Evolutionary conservation across 805 yeast genomes (phyloP).

Genomic region (Wickerhamiella australiensis): DNA sequence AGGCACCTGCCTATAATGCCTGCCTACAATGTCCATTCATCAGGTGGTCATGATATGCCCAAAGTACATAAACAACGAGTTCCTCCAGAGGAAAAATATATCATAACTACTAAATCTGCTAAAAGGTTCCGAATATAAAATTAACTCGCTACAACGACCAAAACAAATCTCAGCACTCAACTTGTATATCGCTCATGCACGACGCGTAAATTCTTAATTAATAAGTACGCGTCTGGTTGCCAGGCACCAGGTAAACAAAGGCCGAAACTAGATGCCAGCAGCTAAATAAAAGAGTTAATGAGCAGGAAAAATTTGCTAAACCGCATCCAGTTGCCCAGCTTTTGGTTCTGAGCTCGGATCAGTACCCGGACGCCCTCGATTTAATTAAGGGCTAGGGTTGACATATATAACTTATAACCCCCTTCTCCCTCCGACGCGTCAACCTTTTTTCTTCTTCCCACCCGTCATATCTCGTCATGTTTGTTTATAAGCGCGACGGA

Average conservation of each 20-base stretch:
- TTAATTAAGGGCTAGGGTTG: conserved; percentile 12
- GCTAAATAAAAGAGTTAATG: neutral
- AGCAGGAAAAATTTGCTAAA: neutral
- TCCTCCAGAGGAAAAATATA: too few relatives aligned
- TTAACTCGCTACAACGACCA: too few relatives aligned
- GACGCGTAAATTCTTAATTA: conserved; percentile 13
- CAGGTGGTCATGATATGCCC: too few relatives aligned
- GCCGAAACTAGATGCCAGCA: neutral
- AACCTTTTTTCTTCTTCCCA: neutral
- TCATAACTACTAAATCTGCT: too few relatives aligned
- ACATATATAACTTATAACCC: neutral
- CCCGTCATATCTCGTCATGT: conserved; percentile 39
- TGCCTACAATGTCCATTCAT: too few relatives aligned
- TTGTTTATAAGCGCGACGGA: conserved; percentile 85
- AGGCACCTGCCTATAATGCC: too few relatives aligned
- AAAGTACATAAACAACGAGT: too few relatives aligned
- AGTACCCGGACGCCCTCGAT: neutral
- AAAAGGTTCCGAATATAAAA: too few relatives aligned
- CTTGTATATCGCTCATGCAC: neutral
- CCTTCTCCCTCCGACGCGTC: conserved; percentile 8
- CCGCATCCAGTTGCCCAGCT: neutral
- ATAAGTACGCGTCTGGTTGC: conserved; percentile 7
- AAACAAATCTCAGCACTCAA: too few relatives aligned
- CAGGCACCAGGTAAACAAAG: neutral
- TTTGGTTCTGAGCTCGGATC: too few relatives aligned